Conservation (phyloP, 1,139 yeast species). For the Scheffersomyces segobiensis region DNA sequence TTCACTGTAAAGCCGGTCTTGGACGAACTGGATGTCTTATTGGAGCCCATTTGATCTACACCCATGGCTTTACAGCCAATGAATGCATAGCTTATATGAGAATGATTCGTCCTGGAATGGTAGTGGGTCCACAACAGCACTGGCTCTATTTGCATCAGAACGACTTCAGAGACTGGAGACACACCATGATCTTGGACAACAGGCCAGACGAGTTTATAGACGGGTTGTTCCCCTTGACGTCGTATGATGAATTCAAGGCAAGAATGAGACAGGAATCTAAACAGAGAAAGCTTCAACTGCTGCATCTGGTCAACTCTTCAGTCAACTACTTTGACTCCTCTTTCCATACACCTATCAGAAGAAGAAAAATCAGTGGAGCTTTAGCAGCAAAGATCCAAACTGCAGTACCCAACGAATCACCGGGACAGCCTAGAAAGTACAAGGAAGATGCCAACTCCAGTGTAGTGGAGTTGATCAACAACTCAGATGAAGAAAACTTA, state of each 20-base stretch:
- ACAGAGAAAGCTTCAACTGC: slow-evolving; percentile 40
- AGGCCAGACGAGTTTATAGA: slow-evolving; percentile 73
- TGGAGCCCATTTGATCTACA: slow-evolving; percentile 94
- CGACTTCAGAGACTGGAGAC: slow-evolving; percentile 94
- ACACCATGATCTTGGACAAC: slow-evolving; percentile 81
- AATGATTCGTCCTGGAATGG: slow-evolving; percentile 98
- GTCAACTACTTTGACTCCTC: slow-evolving; percentile 41
- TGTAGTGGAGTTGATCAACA: slow-evolving; percentile 32
- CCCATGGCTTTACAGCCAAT: slow-evolving; percentile 94
- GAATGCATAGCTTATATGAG: slow-evolving; percentile 97
- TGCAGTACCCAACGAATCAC: slow-evolving; percentile 88
- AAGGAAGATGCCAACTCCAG: slow-evolving; percentile 32
- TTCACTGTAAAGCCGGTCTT: slow-evolving; percentile 96
- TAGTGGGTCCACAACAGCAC: slow-evolving; percentile 98
- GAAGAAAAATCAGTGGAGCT: slow-evolving; percentile 70
- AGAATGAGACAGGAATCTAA: slow-evolving; percentile 48
- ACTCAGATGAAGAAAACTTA: slow-evolving; percentile 40
- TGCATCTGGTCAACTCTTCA: slow-evolving; percentile 30
- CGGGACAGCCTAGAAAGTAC: slow-evolving; percentile 94
- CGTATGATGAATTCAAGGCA: slow-evolving; percentile 54
- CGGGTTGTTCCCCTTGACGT: slow-evolving; percentile 71
- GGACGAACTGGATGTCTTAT: slow-evolving; percentile 97
- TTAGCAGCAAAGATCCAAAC: slow-evolving; percentile 66
- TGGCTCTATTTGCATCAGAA: slow-evolving; percentile 96
- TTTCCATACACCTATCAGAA: slow-evolving; percentile 71